These are phyloP conservation scores for Trichoderma virens DNA, from an alignment of 495 filamentous ascomycete species.

Conservation along the genomic window DNA sequence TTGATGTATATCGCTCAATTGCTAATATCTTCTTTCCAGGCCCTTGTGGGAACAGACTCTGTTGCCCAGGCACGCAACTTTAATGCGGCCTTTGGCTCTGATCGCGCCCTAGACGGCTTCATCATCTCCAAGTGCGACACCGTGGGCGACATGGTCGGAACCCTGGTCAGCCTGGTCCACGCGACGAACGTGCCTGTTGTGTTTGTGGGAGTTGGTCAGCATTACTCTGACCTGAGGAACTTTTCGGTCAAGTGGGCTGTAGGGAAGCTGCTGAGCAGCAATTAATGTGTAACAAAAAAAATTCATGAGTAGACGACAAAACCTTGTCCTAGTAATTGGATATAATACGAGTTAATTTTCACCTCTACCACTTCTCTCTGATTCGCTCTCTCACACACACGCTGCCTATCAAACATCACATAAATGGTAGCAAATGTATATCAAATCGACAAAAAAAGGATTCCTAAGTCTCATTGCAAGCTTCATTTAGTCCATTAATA, in stretches of 20 bases:
- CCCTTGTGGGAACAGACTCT: constrained; percentile 86
- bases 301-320: not conserved
- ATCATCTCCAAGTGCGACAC: constrained; percentile 99
- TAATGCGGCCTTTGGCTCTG: constrained; percentile 81
- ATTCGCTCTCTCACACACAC: too few relatives aligned
- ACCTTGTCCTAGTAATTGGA: not conserved
- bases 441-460: too few relatives aligned
- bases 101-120: constrained; percentile 79
- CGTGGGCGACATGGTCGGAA: constrained; percentile 97
- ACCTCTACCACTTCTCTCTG: too few relatives aligned
- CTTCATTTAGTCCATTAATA: too few relatives aligned
- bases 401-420: too few relatives aligned
- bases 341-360: too few relatives aligned
- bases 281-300: constrained; percentile 14
- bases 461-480: too few relatives aligned
- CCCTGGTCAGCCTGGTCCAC: constrained; percentile 93
- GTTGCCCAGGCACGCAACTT: constrained; percentile 95
- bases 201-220: constrained; percentile 91
- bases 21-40: constrained; percentile 31
- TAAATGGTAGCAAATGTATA: too few relatives aligned
- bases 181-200: constrained; percentile 92
- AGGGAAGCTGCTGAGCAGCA: constrained; percentile 55
- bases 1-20: not conserved
- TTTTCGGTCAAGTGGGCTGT: constrained; percentile 91
- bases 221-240: constrained; percentile 91